A percentile compares a stretch with the other conserved stretches of the same genome.
phyloP scores from a whole-genome alignment of 2,329 filamentous ascomycete species.

The Phaeosphaeriaceae sp. region DNA sequence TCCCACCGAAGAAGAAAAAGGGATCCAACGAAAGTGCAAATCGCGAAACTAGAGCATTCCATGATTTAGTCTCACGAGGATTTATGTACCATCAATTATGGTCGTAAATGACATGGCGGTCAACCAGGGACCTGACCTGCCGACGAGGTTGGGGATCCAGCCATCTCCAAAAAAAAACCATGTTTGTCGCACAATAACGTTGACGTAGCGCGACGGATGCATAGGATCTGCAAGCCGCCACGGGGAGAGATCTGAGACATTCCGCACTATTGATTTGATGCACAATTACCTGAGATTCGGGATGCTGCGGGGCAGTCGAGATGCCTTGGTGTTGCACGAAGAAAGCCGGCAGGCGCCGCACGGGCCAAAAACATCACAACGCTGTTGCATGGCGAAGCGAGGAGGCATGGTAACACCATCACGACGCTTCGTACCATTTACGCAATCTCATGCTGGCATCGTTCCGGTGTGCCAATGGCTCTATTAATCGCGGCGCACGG shows the following conservation, averaged over 20 bases:
- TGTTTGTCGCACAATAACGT: constrained; percentile 32
- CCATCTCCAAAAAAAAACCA: constrained; percentile 30
- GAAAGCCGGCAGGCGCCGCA: constrained; percentile 5
- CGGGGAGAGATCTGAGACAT: constrained; percentile 17
- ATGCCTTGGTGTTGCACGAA: constrained; percentile 7
- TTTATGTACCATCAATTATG: constrained; percentile 16
- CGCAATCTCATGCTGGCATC: background rate
- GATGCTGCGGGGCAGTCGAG: constrained; percentile 8
- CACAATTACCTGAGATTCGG: constrained; percentile 2
- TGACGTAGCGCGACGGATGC: constrained; percentile 15
- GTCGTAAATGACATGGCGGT: constrained; percentile 9
- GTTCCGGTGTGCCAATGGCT: background rate
- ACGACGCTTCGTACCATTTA: constrained; percentile 8
- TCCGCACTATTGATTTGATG: constrained; percentile 17
- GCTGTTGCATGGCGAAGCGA: constrained; percentile 9
- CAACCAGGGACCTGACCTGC: constrained; percentile 25
- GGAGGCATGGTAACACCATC: constrained; percentile 10
- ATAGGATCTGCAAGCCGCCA: constrained; percentile 24
- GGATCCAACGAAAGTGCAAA: constrained; percentile 10
- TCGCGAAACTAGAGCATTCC: constrained; percentile 15
- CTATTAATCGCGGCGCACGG: background rate
- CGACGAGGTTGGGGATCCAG: constrained; percentile 25
- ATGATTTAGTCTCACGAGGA: constrained; percentile 2
- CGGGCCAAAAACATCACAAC: constrained; percentile 12
- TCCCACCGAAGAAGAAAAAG: constrained; percentile 7